These are phyloP conservation scores for Mrakia hoshinonis DNA, from an alignment of 768 basidiomycete species.

Conservation along the genomic window DNA sequence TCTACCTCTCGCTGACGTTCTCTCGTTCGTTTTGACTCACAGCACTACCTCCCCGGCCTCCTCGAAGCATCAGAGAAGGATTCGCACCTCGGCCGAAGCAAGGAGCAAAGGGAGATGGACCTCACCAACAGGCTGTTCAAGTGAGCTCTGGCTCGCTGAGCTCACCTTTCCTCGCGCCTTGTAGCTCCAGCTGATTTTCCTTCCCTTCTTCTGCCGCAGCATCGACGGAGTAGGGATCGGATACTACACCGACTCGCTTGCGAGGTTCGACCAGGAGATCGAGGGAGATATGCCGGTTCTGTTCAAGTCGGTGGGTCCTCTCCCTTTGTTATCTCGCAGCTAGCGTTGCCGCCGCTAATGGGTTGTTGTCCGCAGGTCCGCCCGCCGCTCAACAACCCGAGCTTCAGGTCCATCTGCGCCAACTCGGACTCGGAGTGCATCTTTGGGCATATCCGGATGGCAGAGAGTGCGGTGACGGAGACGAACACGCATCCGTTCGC, in stretches of 20 bases:
- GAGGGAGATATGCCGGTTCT: neutral
- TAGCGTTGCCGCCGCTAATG: neutral
- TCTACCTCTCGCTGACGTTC: too few relatives aligned
- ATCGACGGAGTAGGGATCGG: constrained; percentile 20
- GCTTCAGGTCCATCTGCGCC: constrained; percentile 35
- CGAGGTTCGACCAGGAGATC: neutral
- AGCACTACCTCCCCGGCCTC: constrained; percentile 17
- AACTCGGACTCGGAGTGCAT: constrained; percentile 35
- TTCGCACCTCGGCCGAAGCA: neutral
- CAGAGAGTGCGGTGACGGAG: constrained; percentile 34
- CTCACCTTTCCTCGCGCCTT: neutral
- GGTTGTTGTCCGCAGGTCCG: constrained; percentile 22
- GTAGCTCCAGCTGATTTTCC: neutral
- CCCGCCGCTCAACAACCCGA: constrained; percentile 36
- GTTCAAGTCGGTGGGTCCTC: constrained; percentile 1
- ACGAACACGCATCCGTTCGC: constrained; percentile 37
- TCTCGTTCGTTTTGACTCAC: neutral
- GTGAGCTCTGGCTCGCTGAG: neutral
- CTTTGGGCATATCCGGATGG: constrained; percentile 40
- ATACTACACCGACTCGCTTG: constrained; percentile 4
- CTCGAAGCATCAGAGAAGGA: neutral
- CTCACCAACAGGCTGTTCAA: constrained; percentile 7
- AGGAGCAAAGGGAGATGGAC: neutral
- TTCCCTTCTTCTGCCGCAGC: neutral
- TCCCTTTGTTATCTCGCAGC: neutral